Evolutionary conservation across 257 asterid genomes (phyloP).

Genomic region (Fraxinus anomala): DNA sequence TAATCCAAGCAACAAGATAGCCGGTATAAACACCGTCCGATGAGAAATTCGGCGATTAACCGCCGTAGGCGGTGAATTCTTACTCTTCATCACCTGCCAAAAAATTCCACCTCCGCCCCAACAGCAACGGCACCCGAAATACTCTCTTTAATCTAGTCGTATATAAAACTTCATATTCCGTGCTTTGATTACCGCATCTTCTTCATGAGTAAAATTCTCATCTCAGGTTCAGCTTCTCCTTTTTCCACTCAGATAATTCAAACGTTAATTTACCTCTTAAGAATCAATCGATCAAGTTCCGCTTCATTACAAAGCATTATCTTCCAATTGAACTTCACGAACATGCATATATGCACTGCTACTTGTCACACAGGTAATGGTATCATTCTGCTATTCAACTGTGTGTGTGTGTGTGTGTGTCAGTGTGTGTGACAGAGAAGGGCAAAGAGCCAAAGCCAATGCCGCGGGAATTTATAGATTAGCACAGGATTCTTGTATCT

Average conservation of each 20-base stretch:
- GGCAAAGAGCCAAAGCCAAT: conserved; percentile 34
- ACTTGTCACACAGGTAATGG: conserved; percentile 27
- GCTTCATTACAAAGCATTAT: conserved; percentile 3
- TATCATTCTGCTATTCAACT: conserved; percentile 19
- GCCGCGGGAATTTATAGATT: conserved; percentile 37
- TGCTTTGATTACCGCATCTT: conserved; percentile 38
- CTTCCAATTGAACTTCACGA: not conserved
- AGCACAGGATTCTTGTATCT: conserved; percentile 11
- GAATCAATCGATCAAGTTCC: conserved; percentile 6
- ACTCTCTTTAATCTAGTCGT: conserved; percentile 49
- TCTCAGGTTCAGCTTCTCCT: conserved; percentile 35
- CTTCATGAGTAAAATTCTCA: conserved; percentile 29
- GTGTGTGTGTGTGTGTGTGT: not conserved
- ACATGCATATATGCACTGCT: conserved; percentile 11
- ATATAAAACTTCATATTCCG: conserved; percentile 53
- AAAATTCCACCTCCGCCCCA: conserved; percentile 23
- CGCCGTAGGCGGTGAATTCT: conserved; percentile 37
- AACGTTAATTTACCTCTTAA: conserved; percentile 16
- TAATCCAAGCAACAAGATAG: conserved; percentile 49
- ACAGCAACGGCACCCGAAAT: conserved; percentile 34
- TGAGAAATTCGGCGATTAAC: conserved; percentile 44
- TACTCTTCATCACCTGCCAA: conserved; percentile 42
- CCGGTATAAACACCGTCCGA: conserved; percentile 54
- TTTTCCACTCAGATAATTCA: not conserved
- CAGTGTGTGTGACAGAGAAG: not conserved